phyloP scores from a whole-genome alignment of 2,329 filamentous ascomycete species.

The Alternaria panax region DNA sequence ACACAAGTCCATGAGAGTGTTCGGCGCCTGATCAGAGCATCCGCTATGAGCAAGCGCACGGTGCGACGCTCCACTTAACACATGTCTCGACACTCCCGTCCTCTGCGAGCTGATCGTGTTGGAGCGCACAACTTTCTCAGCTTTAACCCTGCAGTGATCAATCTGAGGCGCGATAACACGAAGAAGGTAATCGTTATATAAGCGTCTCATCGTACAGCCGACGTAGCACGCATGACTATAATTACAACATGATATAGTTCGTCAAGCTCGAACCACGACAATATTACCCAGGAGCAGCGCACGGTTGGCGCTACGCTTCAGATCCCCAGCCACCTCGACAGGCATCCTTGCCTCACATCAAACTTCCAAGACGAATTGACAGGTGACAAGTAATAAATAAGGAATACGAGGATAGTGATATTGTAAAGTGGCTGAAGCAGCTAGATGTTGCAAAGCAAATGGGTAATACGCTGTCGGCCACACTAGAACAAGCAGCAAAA shows the following conservation, averaged over 20 bases:
- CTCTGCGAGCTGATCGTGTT: neutral
- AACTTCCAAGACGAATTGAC: conserved; percentile 9
- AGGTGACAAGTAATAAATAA: conserved; percentile 5
- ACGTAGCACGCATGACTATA: conserved; percentile 22
- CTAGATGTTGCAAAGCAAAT: conserved; percentile 17
- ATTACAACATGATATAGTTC: conserved; percentile 32
- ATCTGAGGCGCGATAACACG: neutral
- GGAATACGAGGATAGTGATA: conserved; percentile 5
- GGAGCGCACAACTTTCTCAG: neutral
- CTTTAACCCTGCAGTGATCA: conserved; percentile 3
- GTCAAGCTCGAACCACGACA: conserved; percentile 15
- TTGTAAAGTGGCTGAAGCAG: conserved; percentile 5
- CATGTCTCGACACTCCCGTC: neutral
- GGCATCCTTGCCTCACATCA: conserved; percentile 7
- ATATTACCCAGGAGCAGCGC: conserved; percentile 23
- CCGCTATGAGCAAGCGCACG: conserved; percentile 1
- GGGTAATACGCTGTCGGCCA: conserved; percentile 16
- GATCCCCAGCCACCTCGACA: conserved; percentile 9
- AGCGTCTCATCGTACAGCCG: conserved; percentile 18
- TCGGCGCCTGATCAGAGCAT: conserved; percentile 5
- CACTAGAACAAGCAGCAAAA: conserved; percentile 14
- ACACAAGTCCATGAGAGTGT: neutral
- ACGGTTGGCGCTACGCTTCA: conserved; percentile 15
- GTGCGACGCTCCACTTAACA: neutral
- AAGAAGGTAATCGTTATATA: conserved; percentile 30